Evolutionary conservation across 306 rosid genomes (phyloP), one percentile per base, ranked within the genome.

Genomic region (Senna tora): DNA sequence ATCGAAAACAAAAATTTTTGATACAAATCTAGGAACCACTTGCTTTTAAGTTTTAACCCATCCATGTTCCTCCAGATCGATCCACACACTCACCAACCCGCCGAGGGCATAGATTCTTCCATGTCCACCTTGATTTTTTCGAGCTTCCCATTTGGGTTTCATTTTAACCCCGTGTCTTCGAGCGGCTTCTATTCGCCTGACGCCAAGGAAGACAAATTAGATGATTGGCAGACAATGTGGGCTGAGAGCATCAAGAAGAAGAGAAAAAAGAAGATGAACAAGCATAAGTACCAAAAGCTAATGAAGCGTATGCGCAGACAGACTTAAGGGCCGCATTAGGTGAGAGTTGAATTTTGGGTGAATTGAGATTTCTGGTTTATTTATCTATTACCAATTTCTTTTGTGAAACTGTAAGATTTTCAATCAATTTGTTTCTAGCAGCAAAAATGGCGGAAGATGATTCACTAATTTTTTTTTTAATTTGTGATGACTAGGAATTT

Each of bases 171-270:
- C 5, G 8, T 36, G 39, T 7, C 39, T 36, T 36, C 39, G 5
- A 36, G 39, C 39, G 39, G 39, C 5, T 36, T 36, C 8, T 36
- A 7, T 36, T 36, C 39, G 39, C 39, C 39, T 36, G 39, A 36
- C 5, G 39, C 39, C 0, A 36, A 36, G 3, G 39, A 36, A 4
- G 39, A 5, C 39, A 7, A 28, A 52, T 47, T n/a, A 55, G 85
- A 85, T 67, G 87, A 80, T 72, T 77, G 83, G 15, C 46, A 78
- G 59, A 83, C 65, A 34, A 33, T 88, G 16, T 88, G 97, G 97
- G 92, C 97, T 2, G 95, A 88, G 55, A 91, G 97, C 72, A 87
- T 82, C 76, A 91, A 91, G 89, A 91, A 88, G 97, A 91, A 88
- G 87, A 84, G 97, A 77, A 91, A 87, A 77, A 78, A 30, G 73